Percentiles rank a stretch among this genome's conserved stretches.
phyloP scores from a whole-genome alignment of 352 stramenopile genomes.

The Phytopythium oedochilum region DNA sequence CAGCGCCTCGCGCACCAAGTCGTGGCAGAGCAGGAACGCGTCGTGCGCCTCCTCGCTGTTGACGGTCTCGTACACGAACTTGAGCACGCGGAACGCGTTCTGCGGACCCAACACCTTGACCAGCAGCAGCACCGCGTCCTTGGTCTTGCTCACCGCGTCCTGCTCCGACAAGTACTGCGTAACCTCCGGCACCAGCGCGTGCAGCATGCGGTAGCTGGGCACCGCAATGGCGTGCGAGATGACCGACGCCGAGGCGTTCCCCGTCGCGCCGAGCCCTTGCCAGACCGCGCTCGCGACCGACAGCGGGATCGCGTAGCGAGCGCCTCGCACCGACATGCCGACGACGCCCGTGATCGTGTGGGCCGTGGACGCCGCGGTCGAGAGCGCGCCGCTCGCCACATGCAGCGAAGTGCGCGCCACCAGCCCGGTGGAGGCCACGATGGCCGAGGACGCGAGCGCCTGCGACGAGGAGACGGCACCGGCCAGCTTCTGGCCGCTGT shows the following conservation, averaged over 20 bases:
- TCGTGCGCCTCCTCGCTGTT: conserved; percentile 76
- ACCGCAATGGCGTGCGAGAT: conserved; percentile 65
- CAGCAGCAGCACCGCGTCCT: conserved; percentile 42
- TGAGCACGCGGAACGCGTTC: conserved; percentile 70
- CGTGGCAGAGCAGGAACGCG: conserved; percentile 56
- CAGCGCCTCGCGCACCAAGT: conserved; percentile 54
- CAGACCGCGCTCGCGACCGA: conserved; percentile 59
- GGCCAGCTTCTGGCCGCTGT: conserved; percentile 54
- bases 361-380: conserved; percentile 50
- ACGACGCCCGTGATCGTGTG: conserved; percentile 44
- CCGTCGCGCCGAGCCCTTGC: conserved; percentile 53
- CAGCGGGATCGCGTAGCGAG: conserved; percentile 47
- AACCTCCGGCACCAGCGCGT: conserved; percentile 40
- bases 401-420: conserved; percentile 52
- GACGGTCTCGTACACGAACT: conserved; percentile 63
- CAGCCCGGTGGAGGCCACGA: conserved; percentile 43
- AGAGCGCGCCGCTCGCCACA: conserved; percentile 45
- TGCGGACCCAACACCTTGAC: conserved; percentile 59
- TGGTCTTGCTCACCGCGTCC: conserved; percentile 43
- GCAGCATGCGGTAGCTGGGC: conserved; percentile 58
- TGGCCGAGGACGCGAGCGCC: conserved; percentile 45
- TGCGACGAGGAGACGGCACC: conserved; percentile 56
- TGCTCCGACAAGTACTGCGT: conserved; percentile 42
- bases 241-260: conserved; percentile 50
- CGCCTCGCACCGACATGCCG: conserved; percentile 45